Evolutionary conservation across 2,329 filamentous ascomycete genomes (phyloP), one percentile per base, ranked within the genome.

Genomic region (Trichoderma afroharzianum): DNA sequence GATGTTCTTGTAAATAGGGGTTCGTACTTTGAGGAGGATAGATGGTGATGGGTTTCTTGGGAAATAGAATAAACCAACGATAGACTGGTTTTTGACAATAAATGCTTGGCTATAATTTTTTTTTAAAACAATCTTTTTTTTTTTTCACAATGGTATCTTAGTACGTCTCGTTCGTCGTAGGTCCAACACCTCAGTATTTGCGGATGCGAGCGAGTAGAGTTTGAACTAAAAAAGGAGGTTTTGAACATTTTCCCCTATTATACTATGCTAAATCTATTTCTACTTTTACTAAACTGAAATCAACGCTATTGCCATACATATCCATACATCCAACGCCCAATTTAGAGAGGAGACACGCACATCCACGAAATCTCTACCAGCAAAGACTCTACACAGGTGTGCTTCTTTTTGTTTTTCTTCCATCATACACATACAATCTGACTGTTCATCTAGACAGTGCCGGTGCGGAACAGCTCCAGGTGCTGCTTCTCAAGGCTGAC

Each of bases 381-480:
- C 7, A 57, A 26, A 57, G 26, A 18, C 15, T 26, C 26, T n/a
- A 28, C n/a, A 18, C 11, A 57, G 53, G 15, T 57, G 24, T 26
- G 33, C 63, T 57, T 55, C 18, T 18, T 43, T 6, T 18, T 6
- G 1, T 53, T 15, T 12, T 36, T 36, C 18, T 28, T 24, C 8
- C 14, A 33, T 36, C 61, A 47, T 39, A 15, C 62, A 24, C 3
- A 6, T 55, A 14, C 26, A 24, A 33, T 26, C 14, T 26, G 39
- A 15, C 24, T 8, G 6, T 8, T 32, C 32, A 43, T 12, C 62
- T 39, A 72, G 24, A 72, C 36, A 18, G 30, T 67, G n/a, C 88
- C 88, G 1, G 88, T 90, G n/a, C 85, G 86, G 75, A 93, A 93
- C 33, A 92, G 79, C 80, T 94, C 92, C 74, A 93, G 84, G 76